Evolutionary conservation across 208 protist species (phyloP), one percentile per base, ranked within the genome.

Genomic region (Acanthamoeba sp.): DNA sequence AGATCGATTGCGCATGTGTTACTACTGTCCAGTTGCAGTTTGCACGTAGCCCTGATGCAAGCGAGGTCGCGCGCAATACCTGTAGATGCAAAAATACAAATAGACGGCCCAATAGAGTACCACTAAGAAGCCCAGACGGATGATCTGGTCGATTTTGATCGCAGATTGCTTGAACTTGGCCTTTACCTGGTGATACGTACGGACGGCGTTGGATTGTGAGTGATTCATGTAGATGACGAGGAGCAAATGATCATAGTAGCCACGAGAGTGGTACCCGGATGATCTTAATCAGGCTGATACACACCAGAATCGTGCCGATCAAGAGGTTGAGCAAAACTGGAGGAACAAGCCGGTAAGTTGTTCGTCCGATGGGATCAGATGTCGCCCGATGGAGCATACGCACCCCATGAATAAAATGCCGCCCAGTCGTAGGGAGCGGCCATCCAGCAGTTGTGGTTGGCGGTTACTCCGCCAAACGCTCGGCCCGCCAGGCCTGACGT

Each of bases 151-250:
- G 1, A 20, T 29, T 20, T 80, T 80, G 36, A 80, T 80, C 0
- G 71, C 42, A 22, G 71, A 80, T 38, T 80, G 71, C 71, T 80
- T 80, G 71, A 80, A 80, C 71, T 80, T 80, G 20, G 71, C 71
- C 71, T 80, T 80, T 1, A 48, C 71, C 71, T 80, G 45, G 1
- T 1, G n/a, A n/a, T n/a, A n/a, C n/a, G n/a, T n/a, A n/a, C n/a
- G n/a, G n/a, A n/a, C n/a, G n/a, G n/a, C n/a, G n/a, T n/a, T n/a
- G n/a, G n/a, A n/a, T n/a, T n/a, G n/a, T n/a, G n/a, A n/a, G n/a
- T n/a, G n/a, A n/a, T n/a, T n/a, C n/a, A n/a, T n/a, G n/a, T n/a
- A n/a, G n/a, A n/a, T n/a, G n/a, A n/a, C n/a, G n/a, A n/a, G n/a
- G n/a, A n/a, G n/a, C n/a, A n/a, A n/a, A n/a, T n/a, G n/a, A n/a